Percentiles rank a stretch among this genome's conserved stretches.
Conservation (phyloP, 192 early-diverging fungal species). For the Coemansia sp. region DNA sequence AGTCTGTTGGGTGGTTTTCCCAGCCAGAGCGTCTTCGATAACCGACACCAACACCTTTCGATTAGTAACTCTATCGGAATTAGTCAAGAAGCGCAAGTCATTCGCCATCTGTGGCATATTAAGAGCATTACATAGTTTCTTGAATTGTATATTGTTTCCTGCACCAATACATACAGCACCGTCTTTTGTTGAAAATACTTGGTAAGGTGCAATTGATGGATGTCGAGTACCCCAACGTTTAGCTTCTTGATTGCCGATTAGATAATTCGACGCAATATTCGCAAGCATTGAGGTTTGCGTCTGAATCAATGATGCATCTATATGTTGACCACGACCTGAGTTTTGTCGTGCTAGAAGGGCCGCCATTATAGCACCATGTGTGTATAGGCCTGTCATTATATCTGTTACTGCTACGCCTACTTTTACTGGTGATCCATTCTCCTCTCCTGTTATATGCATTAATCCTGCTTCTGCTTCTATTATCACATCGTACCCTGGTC, state of each 20-base stretch:
- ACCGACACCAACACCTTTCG: constrained; percentile 62
- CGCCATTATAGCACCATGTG: constrained; percentile 88
- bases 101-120: constrained; percentile 49
- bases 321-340: constrained; percentile 74
- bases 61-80: constrained; percentile 71
- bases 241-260: constrained; percentile 81
- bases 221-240: constrained; percentile 85
- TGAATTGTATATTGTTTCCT: constrained; percentile 87
- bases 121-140: constrained; percentile 61
- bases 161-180: constrained; percentile 85
- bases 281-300: constrained; percentile 83
- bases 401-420: constrained; percentile 96
- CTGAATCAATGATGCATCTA: constrained; percentile 88
- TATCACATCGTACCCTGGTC: constrained; percentile 89
- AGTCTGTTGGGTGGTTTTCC: constrained; percentile 61
- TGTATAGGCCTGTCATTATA: constrained; percentile 77
- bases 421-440: constrained; percentile 80
- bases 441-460: constrained; percentile 96
- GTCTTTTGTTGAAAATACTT: constrained; percentile 76
- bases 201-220: constrained; percentile 91
- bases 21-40: constrained; percentile 56
- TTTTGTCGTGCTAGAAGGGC: constrained; percentile 67
- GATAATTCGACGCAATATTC: constrained; percentile 86
- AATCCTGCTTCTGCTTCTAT: constrained; percentile 87
- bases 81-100: constrained; percentile 62